Base-by-base conservation (phyloP, 2,329 filamentous ascomycete species). In the Aspergillus niger region DNA sequence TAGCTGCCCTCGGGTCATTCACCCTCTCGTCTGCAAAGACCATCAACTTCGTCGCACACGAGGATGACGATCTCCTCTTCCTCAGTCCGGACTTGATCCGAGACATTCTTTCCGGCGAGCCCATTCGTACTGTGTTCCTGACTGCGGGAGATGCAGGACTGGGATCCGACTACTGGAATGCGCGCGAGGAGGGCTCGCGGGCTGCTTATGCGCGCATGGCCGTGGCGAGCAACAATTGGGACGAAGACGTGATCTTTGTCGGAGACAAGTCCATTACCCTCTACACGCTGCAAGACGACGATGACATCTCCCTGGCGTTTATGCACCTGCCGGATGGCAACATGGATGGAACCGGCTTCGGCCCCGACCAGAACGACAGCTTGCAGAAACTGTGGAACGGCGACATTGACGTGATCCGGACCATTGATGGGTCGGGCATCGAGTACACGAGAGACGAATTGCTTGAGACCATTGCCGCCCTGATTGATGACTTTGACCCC, bases 41-140 rank as follows among this genome's bases (percentile, higher is more conserved):
- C 43, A 57, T 67, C 51, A 66, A 67, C 54, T 60, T 65, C n/a
- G 64, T 67, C 17, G 64, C 64, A 5, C 65, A 66, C 20, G 48
- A 66, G 43, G 65, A 67, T 11, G 65, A 67, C 20, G 63, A 66
- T n/a, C 54, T 67, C 2, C 64, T 67, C 24, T 67, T 67, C 24
- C 51, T 66, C 10, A 60, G 54, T 13, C 65, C 65, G 3, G 59
- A 65, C 30, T 10, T 67, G 3, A 51, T 66, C 15, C 38, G 49
- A 28, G 57, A 66, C 8, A 55, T 67, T 8, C 52, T 58, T 2
- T 54, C 58, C 15, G 63, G 64, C 2, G 57, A 49, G 7, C 26
- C 41, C 3, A 32, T 65, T 2, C 64, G 65, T 41, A 66, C 65
- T 6, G 38, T 67, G 56, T 67, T 63, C 48, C 44, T 67, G 17